Evolutionary conservation across 2,329 filamentous ascomycete genomes (phyloP).

Genomic region (Raffaelea deltoideospora): DNA sequence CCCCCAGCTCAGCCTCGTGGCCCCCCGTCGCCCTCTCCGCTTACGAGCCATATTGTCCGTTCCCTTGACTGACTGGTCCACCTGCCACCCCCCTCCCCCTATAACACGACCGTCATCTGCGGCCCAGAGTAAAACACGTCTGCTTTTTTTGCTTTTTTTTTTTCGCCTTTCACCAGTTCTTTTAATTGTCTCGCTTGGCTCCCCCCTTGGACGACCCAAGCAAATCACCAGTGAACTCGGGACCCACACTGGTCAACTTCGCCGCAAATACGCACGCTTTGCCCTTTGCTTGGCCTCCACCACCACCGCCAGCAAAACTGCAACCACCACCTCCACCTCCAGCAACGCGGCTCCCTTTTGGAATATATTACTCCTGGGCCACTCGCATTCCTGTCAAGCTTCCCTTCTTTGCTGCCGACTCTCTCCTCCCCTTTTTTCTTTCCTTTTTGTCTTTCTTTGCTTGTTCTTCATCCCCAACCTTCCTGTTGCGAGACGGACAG

Average conservation of each 20-base stretch:
- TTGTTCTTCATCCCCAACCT: neutral
- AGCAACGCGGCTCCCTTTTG: slow-evolving; percentile 6
- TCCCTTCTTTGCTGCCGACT: neutral
- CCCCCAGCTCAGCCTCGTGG: slow-evolving; percentile 11
- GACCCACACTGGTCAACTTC: slow-evolving; percentile 9
- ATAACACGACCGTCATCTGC: neutral
- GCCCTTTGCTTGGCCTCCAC: slow-evolving; percentile 2
- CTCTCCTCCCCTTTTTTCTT: slow-evolving; percentile 2
- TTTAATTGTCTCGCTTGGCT: neutral
- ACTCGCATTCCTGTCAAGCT: slow-evolving; percentile 7
- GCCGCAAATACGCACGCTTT: slow-evolving; percentile 5
- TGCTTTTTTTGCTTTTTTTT: no score
- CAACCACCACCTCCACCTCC: slow-evolving; percentile 4
- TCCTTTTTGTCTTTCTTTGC: slow-evolving; percentile 1
- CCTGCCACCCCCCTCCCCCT: neutral
- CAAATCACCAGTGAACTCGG: slow-evolving; percentile 3
- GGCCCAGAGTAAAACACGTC: slow-evolving; percentile 3
- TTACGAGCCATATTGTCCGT: neutral
- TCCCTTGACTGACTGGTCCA: neutral
- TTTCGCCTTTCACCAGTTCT: neutral
- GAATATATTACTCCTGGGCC: slow-evolving; percentile 10
- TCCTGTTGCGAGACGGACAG: neutral
- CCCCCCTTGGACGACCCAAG: neutral
- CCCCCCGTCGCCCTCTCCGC: slow-evolving; percentile 1
- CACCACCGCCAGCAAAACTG: slow-evolving; percentile 8